Evolutionary conservation across 257 asterid species (phyloP).

Genomic region (Rubia yunnanensis): DNA sequence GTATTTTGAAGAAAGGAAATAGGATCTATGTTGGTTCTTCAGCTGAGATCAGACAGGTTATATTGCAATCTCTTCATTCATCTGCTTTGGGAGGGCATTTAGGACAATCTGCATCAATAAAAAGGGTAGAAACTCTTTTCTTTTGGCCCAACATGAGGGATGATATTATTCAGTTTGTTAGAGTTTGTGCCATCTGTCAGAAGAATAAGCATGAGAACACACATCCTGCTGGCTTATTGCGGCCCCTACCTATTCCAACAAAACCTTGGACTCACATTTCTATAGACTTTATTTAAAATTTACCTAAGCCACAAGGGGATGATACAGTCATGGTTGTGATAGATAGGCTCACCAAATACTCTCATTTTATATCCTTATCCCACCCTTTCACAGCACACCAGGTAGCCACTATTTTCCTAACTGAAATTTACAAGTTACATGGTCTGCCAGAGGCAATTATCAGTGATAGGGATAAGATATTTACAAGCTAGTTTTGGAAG

Average conservation of each 20-base stretch:
- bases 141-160: no score
- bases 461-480: background rate
- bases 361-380: no score
- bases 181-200: background rate
- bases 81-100: background rate
- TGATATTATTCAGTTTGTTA: background rate
- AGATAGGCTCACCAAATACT: conserved; percentile 4
- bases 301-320: background rate
- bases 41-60: background rate
- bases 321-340: background rate
- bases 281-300: background rate
- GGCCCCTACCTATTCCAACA: background rate
- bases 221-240: background rate
- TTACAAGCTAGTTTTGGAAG: background rate
- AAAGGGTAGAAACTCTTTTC: background rate
- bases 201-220: background rate
- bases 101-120: background rate
- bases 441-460: background rate
- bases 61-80: background rate
- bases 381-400: background rate
- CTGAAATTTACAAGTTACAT: background rate
- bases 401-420: background rate
- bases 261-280: conserved; percentile 1
- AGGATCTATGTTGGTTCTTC: background rate
- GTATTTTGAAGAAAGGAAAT: background rate